Evolutionary conservation across 1,284 basidiomycete species (phyloP), one percentile per base, ranked within the genome.

Genomic region (Macrocystidia cucumis): DNA sequence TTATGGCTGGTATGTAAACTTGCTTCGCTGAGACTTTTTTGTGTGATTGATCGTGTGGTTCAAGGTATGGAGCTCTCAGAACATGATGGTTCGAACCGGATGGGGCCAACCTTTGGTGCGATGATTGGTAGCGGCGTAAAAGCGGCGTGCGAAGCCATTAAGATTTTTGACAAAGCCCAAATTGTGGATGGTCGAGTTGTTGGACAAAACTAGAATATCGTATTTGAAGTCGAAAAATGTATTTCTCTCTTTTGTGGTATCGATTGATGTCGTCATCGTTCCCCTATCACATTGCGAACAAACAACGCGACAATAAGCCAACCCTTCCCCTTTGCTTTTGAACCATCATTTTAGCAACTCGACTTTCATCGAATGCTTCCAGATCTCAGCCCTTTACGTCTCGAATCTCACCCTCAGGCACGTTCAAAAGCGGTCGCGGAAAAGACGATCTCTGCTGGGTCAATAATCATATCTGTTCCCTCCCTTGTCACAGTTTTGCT

Each of bases 31-130:
- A 37, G 17, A 18, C 20, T 18, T 21, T 17, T 28, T 22, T 17
- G 16, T 0, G 12, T 31, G n/a, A 38, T 23, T 20, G 22, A 11
- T 13, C 9, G 12, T 36, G 23, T 38, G 20, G 40, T 47, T 32
- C 29, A 45, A 75, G 85, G 86, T 12, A 90, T 89, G 87, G 87
- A 90, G 57, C 65, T 91, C 17, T 81, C 80, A 13, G 86, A 90
- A 57, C 78, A 86, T 51, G 86, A 90, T 52, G 86, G 86, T 16
- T 78, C 77, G 35, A 84, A 83, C 60, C 71, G 87, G 22, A 86
- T 83, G 82, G 82, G 84, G 1, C 82, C 83, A 6, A 86, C 83
- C 5, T 88, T 88, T 48, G 84, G 84, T 20, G 85, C 79, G 1
- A 89, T 89, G 84, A 78, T 88, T 60, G 79, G 67, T 5, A 81